Percentiles rank a stretch among this genome's conserved stretches.
Conservation (phyloP, 805 yeast species). For the Candida parachauliodes region DNA sequence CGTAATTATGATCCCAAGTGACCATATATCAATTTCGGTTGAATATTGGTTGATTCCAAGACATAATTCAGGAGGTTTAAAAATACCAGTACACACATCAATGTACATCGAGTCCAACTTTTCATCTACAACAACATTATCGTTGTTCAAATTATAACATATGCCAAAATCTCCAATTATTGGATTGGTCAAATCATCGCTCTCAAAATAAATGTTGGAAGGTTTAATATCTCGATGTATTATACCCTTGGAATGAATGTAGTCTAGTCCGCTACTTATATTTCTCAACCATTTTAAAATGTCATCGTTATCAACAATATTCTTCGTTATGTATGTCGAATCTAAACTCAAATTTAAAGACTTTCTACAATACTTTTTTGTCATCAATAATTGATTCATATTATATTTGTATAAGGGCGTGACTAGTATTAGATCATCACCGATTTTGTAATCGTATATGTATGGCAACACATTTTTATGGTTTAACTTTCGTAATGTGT, state of each 20-base stretch:
- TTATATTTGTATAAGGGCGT: conserved; percentile 28
- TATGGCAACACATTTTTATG: conserved; percentile 16
- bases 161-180: conserved; percentile 67
- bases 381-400: conserved; percentile 20
- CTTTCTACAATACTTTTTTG: conserved; percentile 14
- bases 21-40: conserved; percentile 66
- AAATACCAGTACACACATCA: conserved; percentile 66
- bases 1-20: conserved; percentile 61
- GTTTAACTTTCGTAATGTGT: conserved; percentile 20
- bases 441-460: conserved; percentile 17
- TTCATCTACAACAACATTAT: conserved; percentile 1
- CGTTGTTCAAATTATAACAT: conserved; percentile 19
- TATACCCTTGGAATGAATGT: conserved; percentile 29
- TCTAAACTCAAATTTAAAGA: conserved; percentile 22
- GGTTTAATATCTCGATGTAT: conserved; percentile 44
- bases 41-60: conserved; percentile 57
- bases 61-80: conserved; percentile 72
- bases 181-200: conserved; percentile 21
- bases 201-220: conserved; percentile 24
- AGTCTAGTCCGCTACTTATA: conserved; percentile 22
- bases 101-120: conserved; percentile 43
- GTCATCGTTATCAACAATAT: conserved; percentile 4
- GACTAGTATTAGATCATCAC: conserved; percentile 34
- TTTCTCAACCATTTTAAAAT: conserved; percentile 2
- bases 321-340: conserved; percentile 8